Percentiles rank a stretch among this genome's conserved stretches.
phyloP scores from a whole-genome alignment of 192 early-diverging fungal genomes.

The Geranomyces variabilis region DNA sequence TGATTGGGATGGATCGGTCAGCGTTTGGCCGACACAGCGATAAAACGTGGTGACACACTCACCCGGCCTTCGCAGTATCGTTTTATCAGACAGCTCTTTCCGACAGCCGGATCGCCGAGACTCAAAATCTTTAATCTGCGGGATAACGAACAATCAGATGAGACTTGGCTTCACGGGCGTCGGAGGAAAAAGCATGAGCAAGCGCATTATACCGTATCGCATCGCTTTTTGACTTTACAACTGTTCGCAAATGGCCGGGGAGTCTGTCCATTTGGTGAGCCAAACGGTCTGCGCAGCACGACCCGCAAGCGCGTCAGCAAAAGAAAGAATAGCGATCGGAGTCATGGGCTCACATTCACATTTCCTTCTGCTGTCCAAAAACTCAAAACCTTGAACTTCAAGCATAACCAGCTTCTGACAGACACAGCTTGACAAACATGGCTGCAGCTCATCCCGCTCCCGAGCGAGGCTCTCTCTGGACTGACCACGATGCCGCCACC shows the following conservation, averaged over 20 bases:
- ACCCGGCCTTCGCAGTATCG: slow-evolving; percentile 59
- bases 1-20: slow-evolving; percentile 6
- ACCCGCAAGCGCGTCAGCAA: no score
- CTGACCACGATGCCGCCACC: no score
- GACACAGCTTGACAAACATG: no score
- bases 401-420: no score
- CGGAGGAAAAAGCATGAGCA: not conserved
- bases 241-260: slow-evolving; percentile 33
- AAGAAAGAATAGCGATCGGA: no score
- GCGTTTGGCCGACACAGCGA: not conserved
- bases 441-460: no score
- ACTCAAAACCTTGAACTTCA: no score
- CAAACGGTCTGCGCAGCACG: no score
- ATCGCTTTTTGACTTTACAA: slow-evolving; percentile 22
- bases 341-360: no score
- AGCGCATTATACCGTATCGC: slow-evolving; percentile 17
- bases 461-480: no score
- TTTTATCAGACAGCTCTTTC: slow-evolving; percentile 64
- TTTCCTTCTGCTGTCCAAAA: no score
- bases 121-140: slow-evolving; percentile 51
- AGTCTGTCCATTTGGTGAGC: slow-evolving; percentile 47
- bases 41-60: not conserved
- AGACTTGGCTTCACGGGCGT: slow-evolving; percentile 12
- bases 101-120: slow-evolving; percentile 54
- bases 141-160: not conserved